These are phyloP conservation scores for Fusarium marasasianum DNA, from an alignment of 2,329 filamentous ascomycete species.

Conservation along the genomic window DNA sequence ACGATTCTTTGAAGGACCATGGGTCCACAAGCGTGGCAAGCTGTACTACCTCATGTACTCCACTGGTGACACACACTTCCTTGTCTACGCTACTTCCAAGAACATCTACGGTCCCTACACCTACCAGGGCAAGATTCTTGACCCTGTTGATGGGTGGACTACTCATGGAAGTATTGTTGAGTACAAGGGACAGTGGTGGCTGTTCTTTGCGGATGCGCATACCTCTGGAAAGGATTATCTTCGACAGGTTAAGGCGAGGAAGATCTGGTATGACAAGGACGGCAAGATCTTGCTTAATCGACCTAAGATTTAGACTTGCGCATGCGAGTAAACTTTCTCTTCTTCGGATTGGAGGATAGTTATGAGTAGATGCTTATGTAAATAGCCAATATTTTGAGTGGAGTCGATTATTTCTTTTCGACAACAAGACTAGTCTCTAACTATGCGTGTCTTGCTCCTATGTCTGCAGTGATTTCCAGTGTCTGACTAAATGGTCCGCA, in stretches of 20 bases:
- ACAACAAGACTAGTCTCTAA: no score
- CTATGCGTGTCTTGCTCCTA: neutral
- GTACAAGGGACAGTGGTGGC: constrained; percentile 15
- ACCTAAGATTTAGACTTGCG: neutral
- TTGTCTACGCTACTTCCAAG: constrained; percentile 15
- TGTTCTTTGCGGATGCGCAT: constrained; percentile 17
- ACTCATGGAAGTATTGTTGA: constrained; percentile 19
- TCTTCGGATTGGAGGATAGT: neutral
- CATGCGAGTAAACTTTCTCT: neutral
- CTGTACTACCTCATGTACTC: constrained; percentile 21
- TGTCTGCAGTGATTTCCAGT: neutral
- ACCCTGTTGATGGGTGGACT: constrained; percentile 15
- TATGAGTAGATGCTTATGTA: neutral
- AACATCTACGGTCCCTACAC: constrained; percentile 13
- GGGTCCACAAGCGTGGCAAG: constrained; percentile 13
- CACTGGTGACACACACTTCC: constrained; percentile 2
- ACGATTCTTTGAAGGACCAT: constrained; percentile 7
- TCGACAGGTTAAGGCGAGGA: constrained; percentile 17
- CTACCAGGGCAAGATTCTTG: constrained; percentile 7
- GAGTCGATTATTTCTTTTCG: neutral
- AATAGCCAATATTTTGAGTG: neutral
- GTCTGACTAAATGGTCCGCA: neutral
- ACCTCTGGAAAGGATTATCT: constrained; percentile 7
- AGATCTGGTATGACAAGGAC: constrained; percentile 17
- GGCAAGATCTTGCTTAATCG: constrained; percentile 7